Evolutionary conservation across 495 filamentous ascomycete genomes (phyloP), one percentile per base, ranked within the genome.

Genomic region (Lentithecium fluviatile): DNA sequence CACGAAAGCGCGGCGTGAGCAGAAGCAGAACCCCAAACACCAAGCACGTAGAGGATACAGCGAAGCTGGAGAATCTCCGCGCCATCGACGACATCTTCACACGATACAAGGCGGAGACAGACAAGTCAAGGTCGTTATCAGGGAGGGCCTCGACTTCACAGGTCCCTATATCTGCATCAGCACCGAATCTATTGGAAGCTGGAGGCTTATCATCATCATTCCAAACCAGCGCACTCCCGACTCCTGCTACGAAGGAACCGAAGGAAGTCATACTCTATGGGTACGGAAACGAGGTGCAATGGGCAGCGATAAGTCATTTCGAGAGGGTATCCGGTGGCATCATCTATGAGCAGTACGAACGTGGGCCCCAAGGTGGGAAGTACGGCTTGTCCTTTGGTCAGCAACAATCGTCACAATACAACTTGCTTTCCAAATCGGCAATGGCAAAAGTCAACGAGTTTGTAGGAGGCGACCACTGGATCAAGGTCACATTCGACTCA

Each of bases 401-500:
- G 13, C 56, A 66, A 38, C 51, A 68, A 23, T 49, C 65, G 6
- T 54, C 85, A 0, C 78, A 84, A 37, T 78, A 75, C 38, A 77
- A 78, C 36, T 77, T 82, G 6, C 71, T 95, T 17, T 85, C 89
- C 15, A 71, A 79, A 24, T 81, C 83, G 34, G 89, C 93, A 64
- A 84, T 88, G 62, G 78, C 77, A 54, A 88, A 90, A 70, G 86
- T 89, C 58, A 89, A 88, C 73, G 80, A 77, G 47, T 88, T 87
- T 61, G 84, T 85, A 20, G 86, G 89, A 53, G 91, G 91, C 15
- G 81, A 85, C 59, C 83, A 91, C 75, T 96, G 91, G 91, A 89
- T 96, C 65, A 96, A 95, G 68, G 80, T 96, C 51, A 96, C 91
- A 0, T 96, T 93, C 64, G 89, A 95, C 73, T 90, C 88, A 6